Base-by-base conservation (phyloP, 306 rosid species). In the Ziziphus jujuba region DNA sequence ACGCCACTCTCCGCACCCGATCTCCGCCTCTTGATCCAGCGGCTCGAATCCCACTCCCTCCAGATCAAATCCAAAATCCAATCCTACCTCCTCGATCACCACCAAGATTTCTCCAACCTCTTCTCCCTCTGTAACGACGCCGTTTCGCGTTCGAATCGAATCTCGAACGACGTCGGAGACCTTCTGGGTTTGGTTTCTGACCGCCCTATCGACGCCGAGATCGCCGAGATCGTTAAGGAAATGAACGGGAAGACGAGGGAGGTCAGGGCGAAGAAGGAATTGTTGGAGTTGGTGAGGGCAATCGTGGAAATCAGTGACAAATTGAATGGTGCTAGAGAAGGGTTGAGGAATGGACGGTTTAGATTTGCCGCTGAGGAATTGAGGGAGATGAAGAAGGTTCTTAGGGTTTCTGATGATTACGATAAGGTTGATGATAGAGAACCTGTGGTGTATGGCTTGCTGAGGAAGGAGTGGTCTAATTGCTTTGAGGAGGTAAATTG, bases 1-100 rank as follows among this genome's bases (percentile, higher is more conserved):
- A 75, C 97, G 5, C 92, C 95, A 2, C 95, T 95, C 70, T 85
- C 97, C 7, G 90, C 97, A 10, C 99, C 99, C 16, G 97, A 95
- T 90, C 99, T 95, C 62, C 96, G 92, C 65, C 97, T 88, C 77
- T 85, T 93, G 48, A 89, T 88, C 80, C 88, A 88, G 65, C 92
- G 99, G 19, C 92, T 93, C n/a, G 99, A 93, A 61, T 86, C 99
- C 7, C 97, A 90, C 69, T 90, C 97, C 49, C 82, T 85, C 64
- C 91, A 82, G 66, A 90, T 93, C 81, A 90, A 86, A 31, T 71
- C 92, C 4, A 88, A 85, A 75, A 84, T 93, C 58, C 95, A 75
- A 24, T 78, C 95, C 54, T 90, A 95, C 76, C 71, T 95, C 76
- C 59, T 82, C 56, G 77, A 95, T 12, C 96, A 95, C 79, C 95